Evolutionary conservation across 176 grass and related monocot genomes (phyloP).

Genomic region (Poa annua): DNA sequence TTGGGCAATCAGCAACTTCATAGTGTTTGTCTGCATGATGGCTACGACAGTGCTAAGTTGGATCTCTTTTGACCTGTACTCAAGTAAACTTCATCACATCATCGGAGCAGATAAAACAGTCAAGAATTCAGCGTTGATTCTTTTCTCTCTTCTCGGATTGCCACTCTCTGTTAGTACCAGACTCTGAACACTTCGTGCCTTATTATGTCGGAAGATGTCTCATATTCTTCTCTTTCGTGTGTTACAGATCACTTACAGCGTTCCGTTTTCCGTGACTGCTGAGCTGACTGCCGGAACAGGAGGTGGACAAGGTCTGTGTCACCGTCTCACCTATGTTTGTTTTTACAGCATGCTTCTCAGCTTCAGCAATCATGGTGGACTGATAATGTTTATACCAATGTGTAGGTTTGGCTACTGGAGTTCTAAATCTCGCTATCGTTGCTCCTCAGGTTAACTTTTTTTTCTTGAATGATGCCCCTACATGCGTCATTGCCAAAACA

Average conservation of each 20-base stretch:
- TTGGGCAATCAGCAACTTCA: conserved; percentile 96
- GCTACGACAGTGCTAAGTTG: conserved; percentile 78
- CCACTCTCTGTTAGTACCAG: conserved; percentile 78
- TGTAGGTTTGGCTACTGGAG: conserved; percentile 92
- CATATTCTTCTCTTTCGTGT: conserved; percentile 11
- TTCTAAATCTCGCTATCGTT: conserved; percentile 93
- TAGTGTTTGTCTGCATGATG: conserved; percentile 91
- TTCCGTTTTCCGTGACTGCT: conserved; percentile 92
- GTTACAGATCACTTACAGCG: conserved; percentile 88
- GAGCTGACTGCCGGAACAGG: conserved; percentile 86
- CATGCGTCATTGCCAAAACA: not conserved
- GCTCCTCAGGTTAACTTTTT: conserved; percentile 70
- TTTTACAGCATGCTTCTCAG: not conserved
- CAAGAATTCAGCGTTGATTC: conserved; percentile 61
- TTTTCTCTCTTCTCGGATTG: conserved; percentile 92
- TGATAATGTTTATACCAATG: conserved; percentile 31
- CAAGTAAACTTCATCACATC: conserved; percentile 65
- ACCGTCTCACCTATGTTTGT: not conserved
- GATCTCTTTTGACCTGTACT: conserved; percentile 61
- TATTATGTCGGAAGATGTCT: conserved; percentile 21
- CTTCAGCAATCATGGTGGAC: not conserved
- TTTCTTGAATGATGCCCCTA: not conserved
- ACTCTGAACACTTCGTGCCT: not conserved
- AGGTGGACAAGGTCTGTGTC: conserved; percentile 88
- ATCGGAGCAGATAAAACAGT: conserved; percentile 78